Percentiles rank a stretch among this genome's conserved stretches.
These are phyloP conservation scores for Ogataea polymorpha DNA, from an alignment of 805 yeast species.

Conservation along the genomic window DNA sequence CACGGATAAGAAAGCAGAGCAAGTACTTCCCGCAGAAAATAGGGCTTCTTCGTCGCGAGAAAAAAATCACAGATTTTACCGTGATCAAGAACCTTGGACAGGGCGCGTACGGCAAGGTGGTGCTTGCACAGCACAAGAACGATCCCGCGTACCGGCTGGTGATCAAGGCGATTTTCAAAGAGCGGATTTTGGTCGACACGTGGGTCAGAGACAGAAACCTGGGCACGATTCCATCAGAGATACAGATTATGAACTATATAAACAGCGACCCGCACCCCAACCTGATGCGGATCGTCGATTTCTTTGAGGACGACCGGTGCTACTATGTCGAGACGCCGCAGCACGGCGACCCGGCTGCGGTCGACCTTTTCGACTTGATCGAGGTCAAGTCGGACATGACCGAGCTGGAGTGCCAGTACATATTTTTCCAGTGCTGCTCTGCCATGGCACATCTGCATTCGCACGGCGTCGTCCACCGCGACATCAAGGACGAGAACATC, in stretches of 20 bases:
- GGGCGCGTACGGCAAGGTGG: constrained; percentile 96
- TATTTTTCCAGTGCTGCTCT: constrained; percentile 74
- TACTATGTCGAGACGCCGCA: constrained; percentile 91
- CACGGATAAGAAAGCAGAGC: constrained; percentile 36
- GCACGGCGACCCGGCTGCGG: constrained; percentile 86
- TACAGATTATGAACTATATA: constrained; percentile 85
- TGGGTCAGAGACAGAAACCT: constrained; percentile 92
- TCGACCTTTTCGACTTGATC: constrained; percentile 88
- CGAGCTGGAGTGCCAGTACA: constrained; percentile 72
- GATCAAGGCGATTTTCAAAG: constrained; percentile 86
- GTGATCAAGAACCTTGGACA: constrained; percentile 82
- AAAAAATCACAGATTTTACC: constrained; percentile 66
- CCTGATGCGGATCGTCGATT: constrained; percentile 80
- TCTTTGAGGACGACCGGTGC: constrained; percentile 86
- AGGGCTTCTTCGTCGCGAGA: constrained; percentile 69
- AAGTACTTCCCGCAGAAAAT: constrained; percentile 50
- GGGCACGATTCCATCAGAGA: constrained; percentile 96
- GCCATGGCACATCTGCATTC: constrained; percentile 80
- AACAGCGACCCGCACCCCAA: constrained; percentile 80
- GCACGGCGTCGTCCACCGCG: constrained; percentile 89
- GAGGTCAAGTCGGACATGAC: constrained; percentile 81
- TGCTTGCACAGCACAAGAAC: constrained; percentile 64
- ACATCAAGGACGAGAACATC: constrained; percentile 91
- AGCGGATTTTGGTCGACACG: constrained; percentile 89
- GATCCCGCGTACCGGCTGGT: constrained; percentile 68